These are phyloP conservation scores for Mangifera indica DNA, from an alignment of 345 rosid species.

Conservation along the genomic window DNA sequence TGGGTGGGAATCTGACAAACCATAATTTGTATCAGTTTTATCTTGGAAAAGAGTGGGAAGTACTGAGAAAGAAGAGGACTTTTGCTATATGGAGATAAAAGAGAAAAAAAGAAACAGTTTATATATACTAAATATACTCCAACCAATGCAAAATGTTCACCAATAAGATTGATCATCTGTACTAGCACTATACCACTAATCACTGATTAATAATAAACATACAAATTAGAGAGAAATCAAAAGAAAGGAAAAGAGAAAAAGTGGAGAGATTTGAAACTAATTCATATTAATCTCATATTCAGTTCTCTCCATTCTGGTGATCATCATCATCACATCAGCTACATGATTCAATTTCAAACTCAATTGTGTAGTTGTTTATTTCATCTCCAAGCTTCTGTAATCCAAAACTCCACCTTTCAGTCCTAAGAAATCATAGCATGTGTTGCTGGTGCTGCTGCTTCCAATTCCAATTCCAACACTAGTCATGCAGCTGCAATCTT, in stretches of 20 bases:
- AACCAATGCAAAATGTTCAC: conserved; percentile 1
- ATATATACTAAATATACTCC: not conserved
- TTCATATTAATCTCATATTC: conserved; percentile 13
- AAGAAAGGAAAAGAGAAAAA: not conserved
- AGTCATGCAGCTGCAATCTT: conserved; percentile 47
- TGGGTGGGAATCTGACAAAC: conserved; percentile 18
- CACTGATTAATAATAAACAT: not conserved
- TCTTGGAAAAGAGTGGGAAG: conserved; percentile 4
- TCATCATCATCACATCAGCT: conserved; percentile 12
- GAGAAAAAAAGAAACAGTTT: not conserved
- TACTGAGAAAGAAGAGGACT: not conserved
- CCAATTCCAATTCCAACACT: conserved; percentile 22
- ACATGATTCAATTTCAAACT: conserved; percentile 11
- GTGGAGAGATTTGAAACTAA: conserved; percentile 23
- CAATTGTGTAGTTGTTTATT: conserved; percentile 19
- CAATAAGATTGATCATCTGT: conserved; percentile 9
- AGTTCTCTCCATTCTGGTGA: conserved; percentile 11
- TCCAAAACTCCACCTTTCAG: conserved; percentile 65
- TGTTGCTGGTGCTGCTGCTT: conserved; percentile 29
- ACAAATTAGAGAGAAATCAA: conserved; percentile 19
- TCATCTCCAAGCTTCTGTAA: conserved; percentile 65
- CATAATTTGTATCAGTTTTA: conserved; percentile 8
- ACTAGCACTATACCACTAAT: not conserved
- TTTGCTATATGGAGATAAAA: not conserved
- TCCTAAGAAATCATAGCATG: conserved; percentile 78